Percentiles rank a stretch among this genome's conserved stretches.
Evolutionary conservation across 495 filamentous ascomycete species (phyloP).

Genomic region (Penicillium robsamsonii): DNA sequence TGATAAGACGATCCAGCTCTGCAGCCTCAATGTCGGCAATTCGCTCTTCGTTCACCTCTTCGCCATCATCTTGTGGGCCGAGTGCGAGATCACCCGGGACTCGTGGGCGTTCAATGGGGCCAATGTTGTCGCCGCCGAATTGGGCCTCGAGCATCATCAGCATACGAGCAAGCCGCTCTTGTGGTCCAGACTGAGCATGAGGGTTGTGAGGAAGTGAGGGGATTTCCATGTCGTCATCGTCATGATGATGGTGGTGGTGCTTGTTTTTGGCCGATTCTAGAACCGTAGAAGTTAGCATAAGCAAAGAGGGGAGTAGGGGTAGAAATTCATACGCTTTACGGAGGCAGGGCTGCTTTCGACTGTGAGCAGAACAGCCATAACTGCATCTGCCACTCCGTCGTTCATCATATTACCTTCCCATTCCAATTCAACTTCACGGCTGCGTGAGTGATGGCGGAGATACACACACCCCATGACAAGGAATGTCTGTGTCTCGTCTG

Average conservation of each 20-base stretch:
- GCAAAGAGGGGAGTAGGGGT: neutral
- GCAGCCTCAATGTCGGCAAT: slow-evolving; percentile 54
- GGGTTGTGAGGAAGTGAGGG: slow-evolving; percentile 52
- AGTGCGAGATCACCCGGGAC: slow-evolving; percentile 43
- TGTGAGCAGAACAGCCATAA: slow-evolving; percentile 84
- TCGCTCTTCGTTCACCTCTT: slow-evolving; percentile 44
- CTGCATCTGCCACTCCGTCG: slow-evolving; percentile 93
- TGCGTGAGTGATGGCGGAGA: slow-evolving; percentile 61
- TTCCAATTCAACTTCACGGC: slow-evolving; percentile 81
- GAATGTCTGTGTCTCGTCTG: slow-evolving; percentile 52
- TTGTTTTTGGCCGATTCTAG: slow-evolving; percentile 56
- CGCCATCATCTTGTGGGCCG: slow-evolving; percentile 34
- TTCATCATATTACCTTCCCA: slow-evolving; percentile 99
- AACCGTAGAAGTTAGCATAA: slow-evolving; percentile 16
- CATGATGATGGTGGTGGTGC: slow-evolving; percentile 57
- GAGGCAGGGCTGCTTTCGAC: slow-evolving; percentile 93
- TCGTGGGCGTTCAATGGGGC: slow-evolving; percentile 69
- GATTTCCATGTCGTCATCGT: slow-evolving; percentile 34
- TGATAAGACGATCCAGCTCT: slow-evolving; percentile 68
- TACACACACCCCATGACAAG: slow-evolving; percentile 88
- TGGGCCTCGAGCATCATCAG: slow-evolving; percentile 97
- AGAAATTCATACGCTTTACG: slow-evolving; percentile 71
- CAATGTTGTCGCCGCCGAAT: slow-evolving; percentile 71
- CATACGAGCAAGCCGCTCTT: slow-evolving; percentile 75
- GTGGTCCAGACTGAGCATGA: slow-evolving; percentile 65